phyloP scores from a whole-genome alignment of 1,284 basidiomycete genomes.

The Ustilago hordei region DNA sequence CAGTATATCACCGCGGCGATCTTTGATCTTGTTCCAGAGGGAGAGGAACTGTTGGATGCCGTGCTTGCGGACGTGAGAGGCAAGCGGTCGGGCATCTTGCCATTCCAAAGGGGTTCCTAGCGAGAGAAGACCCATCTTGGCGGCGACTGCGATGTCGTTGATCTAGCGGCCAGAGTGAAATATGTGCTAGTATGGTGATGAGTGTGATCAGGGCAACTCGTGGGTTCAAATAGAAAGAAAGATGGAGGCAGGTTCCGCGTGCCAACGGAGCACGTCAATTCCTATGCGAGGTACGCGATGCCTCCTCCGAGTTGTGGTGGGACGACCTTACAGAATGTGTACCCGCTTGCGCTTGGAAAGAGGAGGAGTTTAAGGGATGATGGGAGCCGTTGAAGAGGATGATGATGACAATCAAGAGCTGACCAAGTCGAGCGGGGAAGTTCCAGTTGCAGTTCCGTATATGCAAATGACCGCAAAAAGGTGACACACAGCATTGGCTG shows the following conservation, averaged over 20 bases:
- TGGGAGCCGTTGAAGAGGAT: background rate
- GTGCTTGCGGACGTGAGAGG: constrained; percentile 89
- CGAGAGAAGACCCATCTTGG: constrained; percentile 87
- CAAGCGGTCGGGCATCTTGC: constrained; percentile 82
- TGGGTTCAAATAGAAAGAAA: background rate
- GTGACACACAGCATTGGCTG: background rate
- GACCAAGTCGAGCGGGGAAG: background rate
- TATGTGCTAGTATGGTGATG: background rate
- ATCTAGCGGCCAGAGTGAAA: background rate
- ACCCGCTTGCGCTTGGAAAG: background rate
- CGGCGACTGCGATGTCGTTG: background rate
- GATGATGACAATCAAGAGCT: no score
- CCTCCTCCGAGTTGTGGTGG: background rate
- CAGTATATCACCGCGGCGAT: constrained; percentile 88
- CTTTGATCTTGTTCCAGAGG: constrained; percentile 91
- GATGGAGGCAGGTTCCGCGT: background rate
- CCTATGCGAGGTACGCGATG: background rate
- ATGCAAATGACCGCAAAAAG: constrained; percentile 3
- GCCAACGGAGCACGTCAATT: constrained; percentile 3
- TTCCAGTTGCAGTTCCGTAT: background rate
- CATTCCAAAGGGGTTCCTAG: constrained; percentile 94
- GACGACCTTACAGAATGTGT: background rate
- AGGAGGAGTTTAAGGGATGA: background rate
- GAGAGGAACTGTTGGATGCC: constrained; percentile 95
- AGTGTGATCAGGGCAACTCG: background rate